Conservation (phyloP, 805 yeast genomes). For the Teunomyces stri region DNA sequence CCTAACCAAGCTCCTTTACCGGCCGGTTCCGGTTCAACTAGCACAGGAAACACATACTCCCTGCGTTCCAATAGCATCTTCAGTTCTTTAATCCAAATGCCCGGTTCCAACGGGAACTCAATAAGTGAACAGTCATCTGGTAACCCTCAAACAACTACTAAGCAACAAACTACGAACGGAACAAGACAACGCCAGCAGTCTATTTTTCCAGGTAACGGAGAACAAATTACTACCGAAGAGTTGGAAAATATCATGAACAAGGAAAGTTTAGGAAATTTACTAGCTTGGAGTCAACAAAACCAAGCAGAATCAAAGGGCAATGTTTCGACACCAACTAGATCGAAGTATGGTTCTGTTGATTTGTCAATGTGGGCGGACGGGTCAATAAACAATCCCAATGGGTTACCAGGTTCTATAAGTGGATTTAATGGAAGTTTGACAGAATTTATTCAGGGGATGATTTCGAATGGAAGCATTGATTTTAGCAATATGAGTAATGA, state of each 20-base stretch:
- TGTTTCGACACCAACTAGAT: conserved; percentile 13
- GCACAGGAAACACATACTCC: conserved; percentile 5
- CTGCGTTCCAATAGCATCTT: conserved; percentile 37
- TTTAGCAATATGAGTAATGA: conserved; percentile 37
- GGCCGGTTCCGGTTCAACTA: conserved; percentile 4
- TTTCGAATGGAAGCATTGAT: conserved; percentile 37
- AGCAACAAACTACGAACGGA: conserved; percentile 6
- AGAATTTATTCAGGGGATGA: conserved; percentile 32
- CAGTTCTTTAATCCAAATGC: conserved; percentile 38
- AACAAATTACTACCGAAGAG: conserved; percentile 26
- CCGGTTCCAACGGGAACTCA: conserved; percentile 33
- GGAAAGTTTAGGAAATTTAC: conserved; percentile 30
- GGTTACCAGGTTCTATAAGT: conserved; percentile 24
- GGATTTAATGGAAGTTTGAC: conserved; percentile 32
- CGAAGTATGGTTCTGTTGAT: conserved; percentile 29
- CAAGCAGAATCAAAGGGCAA: conserved; percentile 4
- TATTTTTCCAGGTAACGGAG: conserved; percentile 14
- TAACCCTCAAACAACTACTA: not conserved
- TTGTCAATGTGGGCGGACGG: conserved; percentile 16
- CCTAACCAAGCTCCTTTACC: conserved; percentile 8
- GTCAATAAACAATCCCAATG: conserved; percentile 14
- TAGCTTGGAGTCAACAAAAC: conserved; percentile 25
- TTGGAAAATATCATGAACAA: conserved; percentile 31
- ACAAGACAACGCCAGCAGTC: conserved; percentile 20
- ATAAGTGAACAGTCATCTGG: conserved; percentile 19